Base-by-base conservation (phyloP, 768 basidiomycete genomes). In the Psilocybe sp. region DNA sequence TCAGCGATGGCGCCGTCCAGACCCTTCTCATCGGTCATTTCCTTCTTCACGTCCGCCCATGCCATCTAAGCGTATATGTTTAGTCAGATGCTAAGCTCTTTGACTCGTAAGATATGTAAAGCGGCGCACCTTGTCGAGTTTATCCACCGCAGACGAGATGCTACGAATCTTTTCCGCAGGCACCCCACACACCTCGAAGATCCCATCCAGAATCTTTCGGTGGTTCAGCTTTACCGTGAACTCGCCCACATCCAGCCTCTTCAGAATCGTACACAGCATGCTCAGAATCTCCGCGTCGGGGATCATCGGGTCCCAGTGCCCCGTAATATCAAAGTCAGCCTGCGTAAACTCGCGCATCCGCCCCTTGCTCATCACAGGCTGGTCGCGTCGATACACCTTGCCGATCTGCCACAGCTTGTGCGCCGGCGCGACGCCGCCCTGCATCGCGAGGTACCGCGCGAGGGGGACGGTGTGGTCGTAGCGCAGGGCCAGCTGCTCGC, bases 381-480 rank as follows among this genome's bases (percentile, higher is more conserved):
- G 92, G 69, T 99, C 97, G 63, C 97, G 74, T 54, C 97, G 77
- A 69, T 98, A 99, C 15, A 99, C 97, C 71, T 98, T 99, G n/a
- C 94, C 95, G 44, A 99, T 85, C 67, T 98, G 97, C 86, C 93
- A 99, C 12, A 98, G 66, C 71, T 98, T 98, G 54, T 84, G 73
- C 57, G 85, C 84, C 5, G 79, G 72, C 58, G 67, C 79, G 55
- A 77, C 85, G n/a, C 82, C 84, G n/a, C 92, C 89, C 51, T 84
- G 84, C 94, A 99, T 98, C 20, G 97, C 96, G 14, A 99, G 75
- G 68, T 92, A 95, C 31, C 97, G 77, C 16, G 96, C 97, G 38
- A 99, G 85, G 5, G 97, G 97, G 19, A 98, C 96, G 18, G 96
- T 99, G 62, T 98, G 87, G 64, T 99, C 96, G 62, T 98, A 98